Base-by-base conservation (phyloP, 257 asterid species). In the Cruciata laevipes region DNA sequence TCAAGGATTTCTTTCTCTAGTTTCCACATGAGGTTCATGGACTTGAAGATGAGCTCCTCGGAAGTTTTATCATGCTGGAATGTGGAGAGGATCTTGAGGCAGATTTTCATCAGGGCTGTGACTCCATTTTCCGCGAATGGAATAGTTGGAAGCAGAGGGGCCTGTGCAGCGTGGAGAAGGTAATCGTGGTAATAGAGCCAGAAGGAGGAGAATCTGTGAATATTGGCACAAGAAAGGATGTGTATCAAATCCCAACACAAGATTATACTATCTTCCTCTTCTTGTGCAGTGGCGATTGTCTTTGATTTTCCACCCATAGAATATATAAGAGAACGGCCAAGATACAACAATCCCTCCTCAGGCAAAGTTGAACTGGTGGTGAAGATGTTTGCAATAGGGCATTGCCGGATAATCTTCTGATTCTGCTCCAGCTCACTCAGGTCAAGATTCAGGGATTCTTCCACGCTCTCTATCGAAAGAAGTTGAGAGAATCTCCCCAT, bases 161-260 rank as follows among this genome's bases (percentile, higher is more conserved):
- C 82, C 32, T 90, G 97, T 2, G 95, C 77, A n/a, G 84, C 95
- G 31, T 78, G 92, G 0, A 86, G 80, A 31, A 93, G 73, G 79
- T 84, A 84, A 4, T 93, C 97, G 32, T 88, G 91, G 84, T 86
- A 90, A 47, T 88, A 71, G 59, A 94, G 92, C 99, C 97, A 93
- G 72, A 86, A 88, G 1, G 81, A 64, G 0, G 89, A 25, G 64
- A 94, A 71, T 67, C 97, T 83, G 69, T 84, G 90, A 16, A 74
- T 61, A 40, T 94, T 94, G 9, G 91, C 85, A 1, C 71, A 63
- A 40, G 86, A 73, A 66, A 94, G 68, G 4, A 81, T 70, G 65
- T 61, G 78, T 11, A 90, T 80, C 35, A 93, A 80, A 61, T 93
- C 99, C 96, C 96, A 93, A 69, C 98, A 93, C 59, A 93, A 93